Conservation (phyloP, 2,329 filamentous ascomycete species). For the Xylariaceae sp. region DNA sequence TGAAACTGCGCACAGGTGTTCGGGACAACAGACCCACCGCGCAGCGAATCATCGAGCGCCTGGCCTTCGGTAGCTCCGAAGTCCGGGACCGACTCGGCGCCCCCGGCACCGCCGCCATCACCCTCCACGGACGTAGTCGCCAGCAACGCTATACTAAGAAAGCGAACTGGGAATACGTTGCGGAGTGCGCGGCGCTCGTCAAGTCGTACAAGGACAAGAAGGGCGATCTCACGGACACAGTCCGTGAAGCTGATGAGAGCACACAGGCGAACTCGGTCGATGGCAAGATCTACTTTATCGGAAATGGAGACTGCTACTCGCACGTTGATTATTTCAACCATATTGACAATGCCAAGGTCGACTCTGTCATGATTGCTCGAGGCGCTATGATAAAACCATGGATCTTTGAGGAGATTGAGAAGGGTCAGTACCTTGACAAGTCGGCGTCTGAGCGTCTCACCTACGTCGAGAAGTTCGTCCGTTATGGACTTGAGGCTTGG, state of each 20-base stretch:
- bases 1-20: conserved; percentile 91
- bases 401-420: conserved; percentile 94
- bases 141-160: conserved; percentile 89
- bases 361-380: conserved; percentile 95
- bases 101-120: conserved; percentile 88
- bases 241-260: conserved; percentile 68
- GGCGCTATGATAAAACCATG: conserved; percentile 96
- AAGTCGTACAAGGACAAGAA: conserved; percentile 69
- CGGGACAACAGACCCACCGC: conserved; percentile 74
- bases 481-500: conserved; percentile 90
- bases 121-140: conserved; percentile 85
- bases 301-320: conserved; percentile 95
- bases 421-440: conserved; percentile 93
- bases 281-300: conserved; percentile 80
- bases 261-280: conserved; percentile 61
- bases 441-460: conserved; percentile 77
- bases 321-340: conserved; percentile 81
- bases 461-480: conserved; percentile 83
- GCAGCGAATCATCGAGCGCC: conserved; percentile 71
- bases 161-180: conserved; percentile 95
- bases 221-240: conserved; percentile 66
- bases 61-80: conserved; percentile 75
- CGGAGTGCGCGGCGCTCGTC: conserved; percentile 80
- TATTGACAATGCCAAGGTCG: conserved; percentile 71
- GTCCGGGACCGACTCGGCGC: conserved; percentile 64